Percentiles rank a stretch among this genome's conserved stretches.
Evolutionary conservation across 202 grass and related monocot species (phyloP).

Genomic region (Schoenoplectus triqueter): DNA sequence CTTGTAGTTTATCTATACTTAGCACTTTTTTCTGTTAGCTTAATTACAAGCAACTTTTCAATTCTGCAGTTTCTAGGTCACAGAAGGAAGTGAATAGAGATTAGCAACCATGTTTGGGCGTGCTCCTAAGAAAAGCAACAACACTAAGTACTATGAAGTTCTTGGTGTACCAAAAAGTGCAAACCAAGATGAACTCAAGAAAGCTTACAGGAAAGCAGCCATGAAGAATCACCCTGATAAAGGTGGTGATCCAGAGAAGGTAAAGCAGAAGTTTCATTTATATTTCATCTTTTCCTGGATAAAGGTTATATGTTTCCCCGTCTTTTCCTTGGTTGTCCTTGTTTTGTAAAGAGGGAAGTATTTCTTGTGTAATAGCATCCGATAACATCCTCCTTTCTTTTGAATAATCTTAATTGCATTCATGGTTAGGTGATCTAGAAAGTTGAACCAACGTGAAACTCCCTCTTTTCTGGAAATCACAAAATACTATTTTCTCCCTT

Average conservation of each 20-base stretch:
- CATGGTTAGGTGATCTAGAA: background rate
- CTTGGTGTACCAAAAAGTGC: constrained; percentile 86
- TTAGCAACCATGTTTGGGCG: constrained; percentile 81
- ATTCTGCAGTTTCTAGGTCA: background rate
- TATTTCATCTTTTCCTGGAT: background rate
- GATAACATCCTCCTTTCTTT: background rate
- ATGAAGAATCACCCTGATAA: constrained; percentile 97
- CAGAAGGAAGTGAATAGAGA: constrained; percentile 36
- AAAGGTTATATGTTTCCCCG: background rate
- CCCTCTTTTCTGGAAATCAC: background rate
- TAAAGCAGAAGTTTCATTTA: constrained; percentile 21
- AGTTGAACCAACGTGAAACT: background rate
- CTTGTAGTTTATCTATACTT: constrained; percentile 27
- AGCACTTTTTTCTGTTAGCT: constrained; percentile 1
- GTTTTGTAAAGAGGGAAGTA: background rate
- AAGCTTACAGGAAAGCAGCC: constrained; percentile 81
- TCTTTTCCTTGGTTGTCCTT: constrained; percentile 2
- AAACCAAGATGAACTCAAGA: constrained; percentile 84
- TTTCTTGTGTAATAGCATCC: background rate
- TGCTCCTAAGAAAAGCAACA: constrained; percentile 81
- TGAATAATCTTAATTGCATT: background rate
- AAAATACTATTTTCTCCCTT: background rate
- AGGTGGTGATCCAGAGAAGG: constrained; percentile 95
- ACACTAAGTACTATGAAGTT: constrained; percentile 88
- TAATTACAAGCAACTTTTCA: constrained; percentile 6